Evolutionary conservation across 2,329 filamentous ascomycete species (phyloP).

Genomic region (Lachnellula occidentalis): DNA sequence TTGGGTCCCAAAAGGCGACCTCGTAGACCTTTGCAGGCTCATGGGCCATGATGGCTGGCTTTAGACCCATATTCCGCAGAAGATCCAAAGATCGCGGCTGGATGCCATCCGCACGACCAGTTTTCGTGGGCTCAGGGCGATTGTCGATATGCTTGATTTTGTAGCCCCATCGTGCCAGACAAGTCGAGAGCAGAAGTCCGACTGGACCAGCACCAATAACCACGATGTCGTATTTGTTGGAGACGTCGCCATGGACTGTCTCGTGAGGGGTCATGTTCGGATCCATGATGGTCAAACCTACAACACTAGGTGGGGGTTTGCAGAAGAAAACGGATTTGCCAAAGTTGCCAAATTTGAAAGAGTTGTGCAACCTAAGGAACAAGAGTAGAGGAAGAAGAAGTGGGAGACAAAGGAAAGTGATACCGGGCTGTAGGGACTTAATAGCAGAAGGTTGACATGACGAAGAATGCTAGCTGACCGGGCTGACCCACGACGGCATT

Average conservation of each 20-base stretch:
- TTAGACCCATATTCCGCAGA: slow-evolving; percentile 82
- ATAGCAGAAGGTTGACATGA: background rate
- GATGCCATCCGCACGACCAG: slow-evolving; percentile 85
- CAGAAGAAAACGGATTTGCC: background rate
- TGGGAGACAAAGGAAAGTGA: background rate
- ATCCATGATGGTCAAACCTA: background rate
- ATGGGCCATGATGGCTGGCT: slow-evolving; percentile 80
- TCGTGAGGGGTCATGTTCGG: background rate
- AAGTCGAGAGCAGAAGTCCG: slow-evolving; percentile 81
- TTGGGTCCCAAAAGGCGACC: slow-evolving; percentile 68
- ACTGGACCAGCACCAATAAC: slow-evolving; percentile 87
- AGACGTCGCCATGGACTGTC: background rate
- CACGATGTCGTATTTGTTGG: slow-evolving; percentile 56
- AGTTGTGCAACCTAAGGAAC: background rate
- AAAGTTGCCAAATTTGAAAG: background rate
- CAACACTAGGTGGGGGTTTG: background rate
- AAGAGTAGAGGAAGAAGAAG: background rate
- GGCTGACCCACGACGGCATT: slow-evolving; percentile 18
- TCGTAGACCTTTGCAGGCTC: slow-evolving; percentile 82
- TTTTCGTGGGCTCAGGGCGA: slow-evolving; percentile 75
- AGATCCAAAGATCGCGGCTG: slow-evolving; percentile 85
- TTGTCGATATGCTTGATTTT: slow-evolving; percentile 95
- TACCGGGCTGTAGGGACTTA: background rate
- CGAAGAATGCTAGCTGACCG: slow-evolving; percentile 12
- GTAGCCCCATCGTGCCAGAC: slow-evolving; percentile 88